Evolutionary conservation across 2,329 filamentous ascomycete genomes (phyloP).

Genomic region (Fusarium hostae): DNA sequence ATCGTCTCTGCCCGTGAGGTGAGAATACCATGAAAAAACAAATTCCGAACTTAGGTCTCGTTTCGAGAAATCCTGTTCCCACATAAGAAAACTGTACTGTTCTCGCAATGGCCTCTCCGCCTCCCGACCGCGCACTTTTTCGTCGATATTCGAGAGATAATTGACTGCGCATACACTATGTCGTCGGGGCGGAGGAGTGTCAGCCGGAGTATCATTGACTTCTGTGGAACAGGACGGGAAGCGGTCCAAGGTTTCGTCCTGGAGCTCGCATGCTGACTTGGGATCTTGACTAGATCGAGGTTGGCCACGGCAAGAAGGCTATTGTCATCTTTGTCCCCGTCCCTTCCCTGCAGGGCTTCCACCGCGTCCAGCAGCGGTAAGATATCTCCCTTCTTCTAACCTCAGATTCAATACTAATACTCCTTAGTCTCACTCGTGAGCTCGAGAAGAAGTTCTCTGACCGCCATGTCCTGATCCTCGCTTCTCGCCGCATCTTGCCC

Average conservation of each 20-base stretch:
- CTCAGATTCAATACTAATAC: conserved; percentile 30
- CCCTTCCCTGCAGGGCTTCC: conserved; percentile 97
- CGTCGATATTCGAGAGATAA: conserved; percentile 36
- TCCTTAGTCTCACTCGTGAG: conserved; percentile 91
- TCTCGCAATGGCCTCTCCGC: conserved; percentile 50
- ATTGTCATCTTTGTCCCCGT: conserved; percentile 99
- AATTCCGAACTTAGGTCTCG: conserved; percentile 15
- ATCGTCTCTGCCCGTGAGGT: conserved; percentile 99
- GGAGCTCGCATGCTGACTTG: conserved; percentile 82
- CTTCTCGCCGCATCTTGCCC: conserved; percentile 97
- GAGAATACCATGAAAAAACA: conserved; percentile 64
- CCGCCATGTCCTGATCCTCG: conserved; percentile 99
- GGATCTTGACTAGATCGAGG: conserved; percentile 88
- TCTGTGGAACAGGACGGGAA: conserved; percentile 77
- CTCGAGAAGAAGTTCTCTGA: conserved; percentile 99
- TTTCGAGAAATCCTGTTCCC: conserved; percentile 56
- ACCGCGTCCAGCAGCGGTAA: conserved; percentile 99
- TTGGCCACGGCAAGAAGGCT: conserved; percentile 99
- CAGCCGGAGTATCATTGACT: conserved; percentile 55
- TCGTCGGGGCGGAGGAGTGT: conserved; percentile 45
- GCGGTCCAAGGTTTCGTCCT: conserved; percentile 77
- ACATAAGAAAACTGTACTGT: conserved; percentile 42
- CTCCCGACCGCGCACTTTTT: conserved; percentile 35
- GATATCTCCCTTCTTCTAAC: conserved; percentile 48
- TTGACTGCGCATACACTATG: conserved; percentile 32